These are phyloP conservation scores for Herpetomonas tarakana DNA, from an alignment of 208 protist species.

Conservation along the genomic window DNA sequence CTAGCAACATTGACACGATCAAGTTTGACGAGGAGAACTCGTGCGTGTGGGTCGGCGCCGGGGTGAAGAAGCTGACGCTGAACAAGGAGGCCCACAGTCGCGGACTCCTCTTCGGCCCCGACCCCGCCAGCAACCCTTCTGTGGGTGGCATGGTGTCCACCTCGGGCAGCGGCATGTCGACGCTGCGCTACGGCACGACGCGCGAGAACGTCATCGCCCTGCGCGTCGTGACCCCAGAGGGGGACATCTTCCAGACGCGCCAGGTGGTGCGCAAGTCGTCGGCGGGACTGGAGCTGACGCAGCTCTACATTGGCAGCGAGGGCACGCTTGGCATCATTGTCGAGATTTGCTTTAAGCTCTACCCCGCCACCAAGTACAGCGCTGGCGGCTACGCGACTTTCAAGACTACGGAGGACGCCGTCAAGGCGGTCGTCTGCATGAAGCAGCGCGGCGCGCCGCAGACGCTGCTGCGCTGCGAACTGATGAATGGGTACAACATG, in stretches of 20 bases:
- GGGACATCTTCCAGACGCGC: constrained; percentile 55
- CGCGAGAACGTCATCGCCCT: constrained; percentile 74
- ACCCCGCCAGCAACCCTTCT: constrained; percentile 49
- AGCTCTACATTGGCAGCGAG: constrained; percentile 87
- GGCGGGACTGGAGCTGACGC: constrained; percentile 88
- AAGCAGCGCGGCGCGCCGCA: constrained; percentile 38
- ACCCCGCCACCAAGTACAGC: constrained; percentile 32
- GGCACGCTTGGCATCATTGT: constrained; percentile 88
- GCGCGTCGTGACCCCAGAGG: constrained; percentile 51
- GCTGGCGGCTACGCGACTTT: constrained; percentile 51
- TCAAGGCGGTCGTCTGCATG: constrained; percentile 45
- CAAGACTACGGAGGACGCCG: constrained; percentile 34
- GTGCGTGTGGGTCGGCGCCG: constrained; percentile 63
- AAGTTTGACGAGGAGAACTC: constrained; percentile 46
- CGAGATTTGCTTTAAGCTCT: constrained; percentile 71
- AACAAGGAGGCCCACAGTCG: constrained; percentile 16
- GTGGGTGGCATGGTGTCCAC: constrained; percentile 79
- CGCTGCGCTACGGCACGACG: constrained; percentile 82
- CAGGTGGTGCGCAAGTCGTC: constrained; percentile 80
- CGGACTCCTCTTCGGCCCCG: constrained; percentile 53
- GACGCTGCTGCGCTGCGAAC: constrained; percentile 67
- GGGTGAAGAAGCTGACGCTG: constrained; percentile 57
- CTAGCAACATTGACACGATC: constrained; percentile 22
- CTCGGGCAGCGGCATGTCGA: constrained; percentile 69
- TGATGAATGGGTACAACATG: constrained; percentile 54